These are phyloP conservation scores for Fusarium nelsonii DNA, from an alignment of 2,329 filamentous ascomycete species.

Conservation along the genomic window DNA sequence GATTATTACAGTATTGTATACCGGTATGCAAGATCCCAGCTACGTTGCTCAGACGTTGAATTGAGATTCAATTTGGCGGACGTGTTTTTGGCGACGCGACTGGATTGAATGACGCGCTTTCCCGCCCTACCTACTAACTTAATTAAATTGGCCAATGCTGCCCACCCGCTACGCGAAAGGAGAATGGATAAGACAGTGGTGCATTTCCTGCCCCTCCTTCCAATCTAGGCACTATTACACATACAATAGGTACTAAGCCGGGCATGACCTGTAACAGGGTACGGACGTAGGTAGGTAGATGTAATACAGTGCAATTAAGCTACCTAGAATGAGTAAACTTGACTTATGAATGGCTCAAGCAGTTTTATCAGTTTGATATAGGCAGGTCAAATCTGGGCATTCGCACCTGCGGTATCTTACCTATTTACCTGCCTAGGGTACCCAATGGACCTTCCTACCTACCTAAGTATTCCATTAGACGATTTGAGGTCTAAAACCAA, in stretches of 20 bases:
- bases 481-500: too few relatives aligned
- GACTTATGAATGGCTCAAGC: neutral
- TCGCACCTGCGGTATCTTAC: neutral
- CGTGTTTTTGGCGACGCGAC: conserved; percentile 51
- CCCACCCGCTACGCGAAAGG: neutral
- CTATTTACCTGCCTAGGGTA: neutral
- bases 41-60: conserved; percentile 23
- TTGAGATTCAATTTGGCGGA: conserved; percentile 44
- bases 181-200: neutral
- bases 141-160: conserved; percentile 29
- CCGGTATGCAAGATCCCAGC: conserved; percentile 9
- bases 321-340: too few relatives aligned
- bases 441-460: too few relatives aligned
- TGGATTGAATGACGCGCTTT: conserved; percentile 44
- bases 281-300: too few relatives aligned
- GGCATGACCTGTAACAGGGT: too few relatives aligned
- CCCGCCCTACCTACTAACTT: neutral
- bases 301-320: too few relatives aligned
- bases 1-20: conserved; percentile 21
- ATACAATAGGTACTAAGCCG: neutral
- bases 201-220: conserved; percentile 36
- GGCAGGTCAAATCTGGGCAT: neutral
- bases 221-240: conserved; percentile 4
- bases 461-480: too few relatives aligned
- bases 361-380: neutral